Base-by-base conservation (phyloP, 2,329 filamentous ascomycete genomes). In the Apiospora aurea region DNA sequence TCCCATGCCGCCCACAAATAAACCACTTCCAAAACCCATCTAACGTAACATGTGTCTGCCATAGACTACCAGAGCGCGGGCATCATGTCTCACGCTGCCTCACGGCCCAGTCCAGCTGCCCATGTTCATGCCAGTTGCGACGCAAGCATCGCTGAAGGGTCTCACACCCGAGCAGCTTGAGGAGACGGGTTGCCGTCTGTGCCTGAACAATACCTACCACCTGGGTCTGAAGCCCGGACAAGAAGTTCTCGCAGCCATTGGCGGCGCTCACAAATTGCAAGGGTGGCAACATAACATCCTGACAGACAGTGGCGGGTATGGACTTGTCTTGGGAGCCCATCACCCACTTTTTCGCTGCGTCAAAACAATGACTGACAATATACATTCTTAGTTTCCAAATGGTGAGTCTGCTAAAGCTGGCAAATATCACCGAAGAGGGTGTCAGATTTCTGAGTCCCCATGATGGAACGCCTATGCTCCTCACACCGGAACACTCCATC, bases 61-160 rank as follows among this genome's bases (percentile, higher is more conserved):
- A 71, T 75, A 98, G 96, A 97, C 95, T 68, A 98, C 96, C 14
- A 94, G 96, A 87, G 96, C 96, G 38, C 93, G 96, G 76, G 96
- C 96, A 69, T 96, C 96, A 70, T 91, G 90, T 72, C 87, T 99
- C 70, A 93, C 92, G 67, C 91, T 99, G 38, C 96, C 96, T 69
- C 97, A 99, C 90, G 96, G 96, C 72, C 88, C 92, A 1, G 95
- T 99, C 38, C 90, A 93, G 77, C 89, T 98, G 43, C 96, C 97
- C 10, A 91, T 98, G 72, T 99, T 99, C 83, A 99, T 99, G 96
- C 96, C 96, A 21, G 96, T 99, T 61, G 96, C 96, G 43, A 99
- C 96, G 0, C 96, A 99, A 83, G 96, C 94, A 0, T 97, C 96
- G 0, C 87, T 99, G 51, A 99, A 99, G 81, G 96, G 96, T 61